Evolutionary conservation across 2,329 filamentous ascomycete genomes (phyloP).

Genomic region (Huntiella savannae): DNA sequence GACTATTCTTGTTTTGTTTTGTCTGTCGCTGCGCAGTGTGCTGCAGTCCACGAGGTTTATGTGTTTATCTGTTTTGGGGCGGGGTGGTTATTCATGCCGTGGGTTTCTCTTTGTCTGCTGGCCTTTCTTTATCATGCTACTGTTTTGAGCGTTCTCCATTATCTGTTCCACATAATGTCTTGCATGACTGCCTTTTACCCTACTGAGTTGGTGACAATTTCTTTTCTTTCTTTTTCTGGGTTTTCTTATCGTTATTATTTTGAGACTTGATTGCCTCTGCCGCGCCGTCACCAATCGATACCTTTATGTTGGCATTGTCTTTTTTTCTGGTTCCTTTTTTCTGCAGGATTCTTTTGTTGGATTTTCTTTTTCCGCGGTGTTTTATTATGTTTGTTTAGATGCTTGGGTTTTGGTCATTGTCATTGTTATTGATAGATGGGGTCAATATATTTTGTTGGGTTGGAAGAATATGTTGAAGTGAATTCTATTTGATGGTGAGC

Average conservation of each 20-base stretch:
- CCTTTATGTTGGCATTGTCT: neutral
- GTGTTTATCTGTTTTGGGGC: neutral
- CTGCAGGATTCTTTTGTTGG: neutral
- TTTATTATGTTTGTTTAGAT: neutral
- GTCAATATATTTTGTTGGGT: too few species aligned
- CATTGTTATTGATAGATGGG: neutral
- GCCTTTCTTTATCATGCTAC: neutral
- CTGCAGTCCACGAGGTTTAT: too few species aligned
- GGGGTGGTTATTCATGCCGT: neutral
- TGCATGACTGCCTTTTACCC: neutral
- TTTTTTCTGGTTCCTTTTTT: neutral
- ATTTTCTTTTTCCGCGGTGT: neutral
- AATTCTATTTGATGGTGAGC: too few species aligned
- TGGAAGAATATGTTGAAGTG: too few species aligned
- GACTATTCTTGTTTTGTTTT: neutral
- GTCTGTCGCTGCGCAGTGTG: neutral
- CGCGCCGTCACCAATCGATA: too few species aligned
- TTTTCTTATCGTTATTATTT: neutral
- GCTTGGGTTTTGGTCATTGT: neutral
- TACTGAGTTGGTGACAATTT: conserved; percentile 1
- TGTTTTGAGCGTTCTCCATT: conserved; percentile 3
- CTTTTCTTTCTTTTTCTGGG: neutral
- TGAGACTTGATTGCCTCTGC: neutral
- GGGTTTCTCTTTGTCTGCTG: neutral
- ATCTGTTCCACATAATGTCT: neutral